Percentiles rank a stretch among this genome's conserved stretches.
These are phyloP conservation scores for Hibiscus mutabilis DNA, from an alignment of 345 rosid species.

Conservation along the genomic window DNA sequence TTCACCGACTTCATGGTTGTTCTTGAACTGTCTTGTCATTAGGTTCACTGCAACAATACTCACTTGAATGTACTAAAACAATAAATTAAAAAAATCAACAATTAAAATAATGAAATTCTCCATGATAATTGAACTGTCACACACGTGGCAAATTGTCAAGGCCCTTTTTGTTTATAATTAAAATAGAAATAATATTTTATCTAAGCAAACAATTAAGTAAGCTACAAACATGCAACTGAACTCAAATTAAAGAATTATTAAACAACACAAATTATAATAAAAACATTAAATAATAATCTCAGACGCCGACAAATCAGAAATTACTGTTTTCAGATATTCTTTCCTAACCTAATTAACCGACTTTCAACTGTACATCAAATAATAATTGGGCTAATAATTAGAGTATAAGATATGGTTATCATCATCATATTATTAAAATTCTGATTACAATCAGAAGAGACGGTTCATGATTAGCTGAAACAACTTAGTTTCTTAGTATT, in stretches of 20 bases:
- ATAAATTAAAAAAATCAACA: not conserved
- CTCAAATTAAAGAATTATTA: not conserved
- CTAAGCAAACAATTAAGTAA: conserved; percentile 25
- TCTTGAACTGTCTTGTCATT: not conserved
- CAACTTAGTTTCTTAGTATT: conserved; percentile 21
- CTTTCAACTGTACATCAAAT: conserved; percentile 4
- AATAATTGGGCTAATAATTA: not conserved
- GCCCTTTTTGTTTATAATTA: not conserved
- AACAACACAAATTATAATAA: not conserved
- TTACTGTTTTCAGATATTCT: conserved; percentile 36
- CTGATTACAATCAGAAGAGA: not conserved
- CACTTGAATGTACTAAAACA: not conserved
- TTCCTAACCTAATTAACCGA: conserved; percentile 27
- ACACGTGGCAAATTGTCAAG: conserved; percentile 32
- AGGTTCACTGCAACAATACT: conserved; percentile 2
- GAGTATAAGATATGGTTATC: conserved; percentile 7
- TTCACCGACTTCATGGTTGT: not conserved
- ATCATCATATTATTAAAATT: not conserved
- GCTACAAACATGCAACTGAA: conserved; percentile 8
- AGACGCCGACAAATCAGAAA: conserved; percentile 44
- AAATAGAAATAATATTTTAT: not conserved
- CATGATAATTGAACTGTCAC: conserved; percentile 28
- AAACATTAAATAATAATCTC: conserved; percentile 2
- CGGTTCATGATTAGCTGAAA: conserved; percentile 28
- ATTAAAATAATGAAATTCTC: conserved; percentile 13